Conservation (phyloP, 208 protist genomes). For the Perkinsela sp. region DNA sequence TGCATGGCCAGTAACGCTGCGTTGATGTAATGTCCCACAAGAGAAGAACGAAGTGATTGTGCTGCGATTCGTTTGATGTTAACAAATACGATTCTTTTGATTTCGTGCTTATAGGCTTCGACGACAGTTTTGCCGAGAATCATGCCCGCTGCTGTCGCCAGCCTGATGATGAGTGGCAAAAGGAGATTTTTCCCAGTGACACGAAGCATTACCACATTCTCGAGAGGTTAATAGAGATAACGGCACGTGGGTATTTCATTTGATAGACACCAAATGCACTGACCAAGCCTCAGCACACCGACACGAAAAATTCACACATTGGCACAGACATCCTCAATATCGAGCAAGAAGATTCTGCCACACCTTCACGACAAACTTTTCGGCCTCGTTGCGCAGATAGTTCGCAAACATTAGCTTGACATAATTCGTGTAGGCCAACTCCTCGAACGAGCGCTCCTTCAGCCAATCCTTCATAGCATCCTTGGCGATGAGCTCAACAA, state of each 20-base stretch:
- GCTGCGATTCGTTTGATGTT: background rate
- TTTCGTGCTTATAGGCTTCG: background rate
- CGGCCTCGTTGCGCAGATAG: constrained; percentile 31
- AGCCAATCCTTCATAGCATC: constrained; percentile 59
- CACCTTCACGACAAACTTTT: constrained; percentile 19
- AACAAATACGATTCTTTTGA: background rate
- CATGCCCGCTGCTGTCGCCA: background rate
- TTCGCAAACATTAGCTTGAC: constrained; percentile 39
- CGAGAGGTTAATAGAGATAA: too few species aligned
- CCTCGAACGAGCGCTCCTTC: constrained; percentile 33
- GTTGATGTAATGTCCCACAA: too few species aligned
- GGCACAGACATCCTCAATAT: background rate
- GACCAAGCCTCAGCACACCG: too few species aligned
- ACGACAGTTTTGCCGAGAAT: background rate
- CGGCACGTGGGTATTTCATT: too few species aligned
- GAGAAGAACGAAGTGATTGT: background rate
- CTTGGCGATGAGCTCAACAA: constrained; percentile 36
- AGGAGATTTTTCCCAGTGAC: background rate
- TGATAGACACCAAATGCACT: too few species aligned
- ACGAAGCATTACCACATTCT: too few species aligned
- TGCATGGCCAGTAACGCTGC: background rate
- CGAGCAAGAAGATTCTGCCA: constrained; percentile 9
- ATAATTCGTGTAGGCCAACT: constrained; percentile 33
- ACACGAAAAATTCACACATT: background rate
- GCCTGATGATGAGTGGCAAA: background rate